These are phyloP conservation scores for Parmelia sp. DNA, from an alignment of 495 filamentous ascomycete species.

Conservation along the genomic window DNA sequence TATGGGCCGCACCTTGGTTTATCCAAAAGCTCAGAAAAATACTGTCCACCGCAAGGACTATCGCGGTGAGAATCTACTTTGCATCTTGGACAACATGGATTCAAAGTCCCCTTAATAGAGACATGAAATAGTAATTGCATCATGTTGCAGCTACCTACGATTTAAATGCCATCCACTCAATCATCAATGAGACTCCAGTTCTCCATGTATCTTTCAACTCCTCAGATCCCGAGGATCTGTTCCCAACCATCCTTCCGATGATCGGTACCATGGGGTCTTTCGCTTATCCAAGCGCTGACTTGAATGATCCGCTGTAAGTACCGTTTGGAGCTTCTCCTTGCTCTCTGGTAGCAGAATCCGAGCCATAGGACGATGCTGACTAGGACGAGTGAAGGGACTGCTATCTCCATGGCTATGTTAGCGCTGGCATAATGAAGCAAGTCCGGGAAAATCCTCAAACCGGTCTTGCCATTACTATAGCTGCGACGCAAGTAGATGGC, in stretches of 20 bases:
- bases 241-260: slow-evolving; percentile 79
- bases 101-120: neutral
- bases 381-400: slow-evolving; percentile 41
- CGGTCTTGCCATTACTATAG: slow-evolving; percentile 59
- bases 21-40: slow-evolving; percentile 60
- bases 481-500: slow-evolving; percentile 65
- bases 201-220: slow-evolving; percentile 52
- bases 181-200: slow-evolving; percentile 70
- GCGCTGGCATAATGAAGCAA: slow-evolving; percentile 68
- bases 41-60: slow-evolving; percentile 66
- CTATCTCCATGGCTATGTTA: slow-evolving; percentile 86
- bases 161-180: slow-evolving; percentile 65
- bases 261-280: slow-evolving; percentile 78
- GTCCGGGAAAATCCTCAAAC: slow-evolving; percentile 39
- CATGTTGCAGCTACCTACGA: slow-evolving; percentile 60
- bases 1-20: slow-evolving; percentile 53
- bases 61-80: slow-evolving; percentile 47
- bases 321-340: neutral
- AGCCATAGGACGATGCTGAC: neutral
- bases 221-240: slow-evolving; percentile 52
- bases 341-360: neutral
- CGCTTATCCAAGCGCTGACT: slow-evolving; percentile 51
- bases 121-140: slow-evolving; percentile 4
- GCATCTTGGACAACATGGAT: neutral
- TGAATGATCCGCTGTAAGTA: slow-evolving; percentile 50